phyloP scores from a whole-genome alignment of 805 yeast species.

The Nakazawaea wickerhamii region DNA sequence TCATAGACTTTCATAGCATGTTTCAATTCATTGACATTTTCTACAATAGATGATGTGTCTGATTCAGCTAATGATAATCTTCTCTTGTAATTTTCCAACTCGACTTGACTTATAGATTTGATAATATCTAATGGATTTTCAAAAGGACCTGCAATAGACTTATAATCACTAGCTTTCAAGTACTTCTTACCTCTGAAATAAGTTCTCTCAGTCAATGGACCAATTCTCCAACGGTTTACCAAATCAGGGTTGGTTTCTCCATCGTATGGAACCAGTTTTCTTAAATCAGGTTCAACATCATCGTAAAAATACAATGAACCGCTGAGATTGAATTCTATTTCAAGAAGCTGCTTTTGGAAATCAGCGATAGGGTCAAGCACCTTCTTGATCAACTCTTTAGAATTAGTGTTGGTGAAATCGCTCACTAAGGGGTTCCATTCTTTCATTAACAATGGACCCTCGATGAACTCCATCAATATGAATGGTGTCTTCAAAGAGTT shows the following conservation, averaged over 20 bases:
- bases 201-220: conserved; percentile 79
- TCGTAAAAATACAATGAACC: conserved; percentile 81
- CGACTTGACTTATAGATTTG: conserved; percentile 57
- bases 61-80: conserved; percentile 52
- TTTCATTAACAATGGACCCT: conserved; percentile 81
- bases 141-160: conserved; percentile 76
- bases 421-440: conserved; percentile 81
- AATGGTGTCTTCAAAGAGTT: conserved; percentile 72
- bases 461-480: conserved; percentile 72
- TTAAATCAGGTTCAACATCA: conserved; percentile 49
- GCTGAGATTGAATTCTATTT: conserved; percentile 57
- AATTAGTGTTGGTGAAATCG: conserved; percentile 47
- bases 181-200: conserved; percentile 65
- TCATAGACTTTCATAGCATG: conserved; percentile 57
- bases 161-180: conserved; percentile 44
- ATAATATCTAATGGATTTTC: conserved; percentile 58
- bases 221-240: conserved; percentile 76
- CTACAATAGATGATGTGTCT: conserved; percentile 41
- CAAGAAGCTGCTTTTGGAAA: conserved; percentile 49
- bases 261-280: conserved; percentile 43
- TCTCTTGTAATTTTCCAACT: conserved; percentile 53
- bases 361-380: conserved; percentile 74
- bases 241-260: conserved; percentile 55
- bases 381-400: conserved; percentile 43
- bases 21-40: conserved; percentile 36